phyloP scores from a whole-genome alignment of 2,329 filamentous ascomycete genomes.

The Blastomyces parvus region DNA sequence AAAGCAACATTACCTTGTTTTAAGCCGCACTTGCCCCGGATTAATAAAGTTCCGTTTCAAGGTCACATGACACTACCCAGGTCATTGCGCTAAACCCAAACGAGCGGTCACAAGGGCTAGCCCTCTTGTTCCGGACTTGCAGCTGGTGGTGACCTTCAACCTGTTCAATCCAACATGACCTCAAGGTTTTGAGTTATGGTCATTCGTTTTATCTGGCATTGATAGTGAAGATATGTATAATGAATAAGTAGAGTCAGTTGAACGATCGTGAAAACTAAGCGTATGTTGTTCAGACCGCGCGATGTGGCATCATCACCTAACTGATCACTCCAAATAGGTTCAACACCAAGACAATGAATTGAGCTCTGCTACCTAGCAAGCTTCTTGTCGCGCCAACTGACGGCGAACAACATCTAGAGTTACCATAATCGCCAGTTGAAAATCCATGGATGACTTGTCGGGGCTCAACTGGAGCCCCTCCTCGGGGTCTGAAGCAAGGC shows the following conservation, averaged over 20 bases:
- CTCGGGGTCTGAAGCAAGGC: conserved; percentile 25
- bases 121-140: too few species aligned
- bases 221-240: neutral
- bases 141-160: neutral
- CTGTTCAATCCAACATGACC: neutral
- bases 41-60: neutral
- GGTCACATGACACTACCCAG: neutral
- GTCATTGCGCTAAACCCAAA: neutral
- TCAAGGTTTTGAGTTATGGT: neutral
- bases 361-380: neutral
- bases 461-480: conserved; percentile 38
- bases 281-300: neutral
- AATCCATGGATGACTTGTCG: conserved; percentile 39
- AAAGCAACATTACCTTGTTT: too few species aligned
- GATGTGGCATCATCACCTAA: neutral
- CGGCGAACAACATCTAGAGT: neutral
- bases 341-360: neutral
- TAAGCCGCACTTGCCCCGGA: neutral
- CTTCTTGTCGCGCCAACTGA: neutral
- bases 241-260: neutral
- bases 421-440: neutral
- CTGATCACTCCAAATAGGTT: neutral
- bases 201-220: neutral
- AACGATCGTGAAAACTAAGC: neutral
- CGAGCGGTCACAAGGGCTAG: neutral